Base-by-base conservation (phyloP, 495 filamentous ascomycete species). In the Xylaria sp. region DNA sequence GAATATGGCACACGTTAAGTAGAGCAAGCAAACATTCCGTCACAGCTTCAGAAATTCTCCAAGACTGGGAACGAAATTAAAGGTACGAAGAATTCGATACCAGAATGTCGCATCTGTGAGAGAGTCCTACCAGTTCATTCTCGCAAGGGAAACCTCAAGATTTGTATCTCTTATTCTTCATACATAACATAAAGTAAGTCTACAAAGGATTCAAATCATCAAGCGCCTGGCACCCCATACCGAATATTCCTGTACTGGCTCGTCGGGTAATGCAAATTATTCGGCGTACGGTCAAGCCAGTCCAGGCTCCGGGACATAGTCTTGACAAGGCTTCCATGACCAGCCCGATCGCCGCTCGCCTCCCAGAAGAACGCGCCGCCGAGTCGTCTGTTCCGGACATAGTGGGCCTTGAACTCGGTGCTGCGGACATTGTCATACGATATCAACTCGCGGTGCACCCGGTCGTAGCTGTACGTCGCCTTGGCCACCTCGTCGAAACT, bases 321-420 rank as follows among this genome's bases (percentile, higher is more conserved):
- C 29, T 83, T 84, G 53, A 95, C 88, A 80, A 95, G 76, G 76
- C 91, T 92, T 46, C 83, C 85, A 5, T 83, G 81, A 2, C 85
- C 88, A 0, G 58, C 74, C 77, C 87, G 90, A 77, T 97, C 95
- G 31, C 88, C 90, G 77, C 89, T 92, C 31, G 88, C 89, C 81
- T 97, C 94, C 94, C 95, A 98, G 87, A 93, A 97, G 89, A 97
- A 95, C 0, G 87, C 90, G 15, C 95, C 93, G 4, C 92, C 93
- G 9, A 97, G 84, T 8, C 88, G 86, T 61, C 84, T 85, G 17
- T 83, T 68, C 72, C 81, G 78, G 61, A 97, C 86, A 74, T 92
- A 97, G 58, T 81, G 77, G 1, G 86, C 88, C 82, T 97, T 97
- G 65, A 75, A 61, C 52, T 77, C 74, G 0, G 88, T 90, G 64